These are phyloP conservation scores for Chiua sp. DNA, from an alignment of 1,284 basidiomycete genomes.

Conservation along the genomic window DNA sequence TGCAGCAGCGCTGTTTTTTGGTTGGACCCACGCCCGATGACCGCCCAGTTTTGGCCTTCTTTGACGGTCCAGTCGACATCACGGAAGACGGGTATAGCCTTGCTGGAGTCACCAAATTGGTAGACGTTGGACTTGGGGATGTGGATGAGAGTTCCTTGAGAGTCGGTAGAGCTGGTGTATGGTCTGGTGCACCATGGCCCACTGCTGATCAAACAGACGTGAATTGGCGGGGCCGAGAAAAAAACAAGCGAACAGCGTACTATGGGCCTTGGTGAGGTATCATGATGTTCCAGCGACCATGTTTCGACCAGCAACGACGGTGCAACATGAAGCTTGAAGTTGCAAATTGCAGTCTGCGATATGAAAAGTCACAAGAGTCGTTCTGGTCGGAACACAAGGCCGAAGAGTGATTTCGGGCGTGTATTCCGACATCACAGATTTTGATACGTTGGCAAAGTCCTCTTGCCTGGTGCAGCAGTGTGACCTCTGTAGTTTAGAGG, in stretches of 20 bases:
- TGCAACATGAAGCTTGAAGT: slow-evolving; percentile 5
- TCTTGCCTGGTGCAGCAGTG: too few relatives aligned
- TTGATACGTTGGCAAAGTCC: too few relatives aligned
- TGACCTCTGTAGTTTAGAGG: too few relatives aligned
- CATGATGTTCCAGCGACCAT: slow-evolving; percentile 3
- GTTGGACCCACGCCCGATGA: slow-evolving; percentile 61
- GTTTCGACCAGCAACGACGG: slow-evolving; percentile 3
- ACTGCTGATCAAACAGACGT: not conserved
- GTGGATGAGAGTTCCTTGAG: slow-evolving; percentile 37
- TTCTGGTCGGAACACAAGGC: too few relatives aligned
- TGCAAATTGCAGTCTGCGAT: too few relatives aligned
- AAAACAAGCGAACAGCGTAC: too few relatives aligned
- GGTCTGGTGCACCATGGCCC: not conserved
- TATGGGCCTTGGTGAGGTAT: not conserved
- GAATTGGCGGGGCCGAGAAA: too few relatives aligned
- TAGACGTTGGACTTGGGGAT: slow-evolving; percentile 54
- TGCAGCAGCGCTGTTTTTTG: slow-evolving; percentile 62
- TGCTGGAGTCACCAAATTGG: slow-evolving; percentile 55
- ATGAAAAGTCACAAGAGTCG: too few relatives aligned
- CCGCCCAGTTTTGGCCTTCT: slow-evolving; percentile 73
- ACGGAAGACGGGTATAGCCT: slow-evolving; percentile 53
- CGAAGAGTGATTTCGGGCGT: too few relatives aligned
- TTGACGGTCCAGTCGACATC: slow-evolving; percentile 64
- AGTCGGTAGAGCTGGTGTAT: slow-evolving; percentile 7
- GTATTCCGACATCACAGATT: too few relatives aligned